Base-by-base conservation (phyloP, 768 basidiomycete genomes). In the Macrolepiota dolichaula region DNA sequence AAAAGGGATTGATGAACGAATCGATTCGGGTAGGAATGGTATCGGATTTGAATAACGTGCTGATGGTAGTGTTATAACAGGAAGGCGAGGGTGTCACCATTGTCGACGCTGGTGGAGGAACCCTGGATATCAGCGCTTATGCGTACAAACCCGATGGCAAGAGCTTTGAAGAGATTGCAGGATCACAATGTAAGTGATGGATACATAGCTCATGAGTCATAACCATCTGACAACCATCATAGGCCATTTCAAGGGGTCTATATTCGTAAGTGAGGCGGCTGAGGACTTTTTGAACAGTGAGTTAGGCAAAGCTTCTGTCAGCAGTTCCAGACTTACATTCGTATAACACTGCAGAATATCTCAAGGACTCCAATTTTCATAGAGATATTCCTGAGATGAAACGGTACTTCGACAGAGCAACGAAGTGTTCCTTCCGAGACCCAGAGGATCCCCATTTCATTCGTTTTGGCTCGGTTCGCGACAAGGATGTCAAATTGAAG, bases 81-180 rank as follows among this genome's bases (percentile, higher is more conserved):
- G 63, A 65, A 12, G 72, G 73, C 7, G 61, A 76, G 37, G 73
- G 72, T 3, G 64, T 78, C 5, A 72, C 79, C 62, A 62, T 81
- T 22, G 73, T 80, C 15, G 78, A 81, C 54, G 77, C 79, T 4
- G 79, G 80, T 2, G 77, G 76, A 54, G 80, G 77, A 46, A 81
- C 77, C 1, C 68, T 81, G 7, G 80, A 81, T 54, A 68, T 81
- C 51, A 78, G 76, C 46, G 71, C 74, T 29, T 81, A 81, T 51
- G 57, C 59, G 13, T 15, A 13, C 15, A 67, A 67, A 1, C 62
- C 69, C 0, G 42, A 63, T 2, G 65, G 69, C 2, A 51, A 64
- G n/a, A n/a, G 47, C 1, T 68, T 77, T 19, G 68, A 74, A 59
- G 79, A 80, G 64, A 71, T 76, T 22, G 69, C 74, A 13, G 44